Conservation (phyloP, 306 rosid genomes). For the Sphenostylis stenocarpa region DNA sequence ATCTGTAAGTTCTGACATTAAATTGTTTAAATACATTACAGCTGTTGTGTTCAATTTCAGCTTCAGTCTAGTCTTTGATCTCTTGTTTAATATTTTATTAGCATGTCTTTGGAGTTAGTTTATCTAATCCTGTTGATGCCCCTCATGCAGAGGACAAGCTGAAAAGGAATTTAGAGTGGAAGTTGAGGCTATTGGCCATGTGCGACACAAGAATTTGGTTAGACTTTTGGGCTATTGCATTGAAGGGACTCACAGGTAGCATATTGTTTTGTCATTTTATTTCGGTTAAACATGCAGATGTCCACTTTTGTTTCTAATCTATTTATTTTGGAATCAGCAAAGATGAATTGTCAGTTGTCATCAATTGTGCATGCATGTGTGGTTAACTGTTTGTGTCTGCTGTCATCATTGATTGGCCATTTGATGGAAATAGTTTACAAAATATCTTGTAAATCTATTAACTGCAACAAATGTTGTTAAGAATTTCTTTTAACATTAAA, state of each 20-base stretch:
- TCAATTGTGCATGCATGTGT: not conserved
- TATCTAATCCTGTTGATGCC: conserved; percentile 20
- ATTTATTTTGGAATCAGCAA: conserved; percentile 25
- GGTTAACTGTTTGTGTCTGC: conserved; percentile 25
- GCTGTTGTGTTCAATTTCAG: not conserved
- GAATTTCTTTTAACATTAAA: not conserved
- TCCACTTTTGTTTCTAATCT: not conserved
- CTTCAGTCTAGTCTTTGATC: not conserved
- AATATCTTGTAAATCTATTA: not conserved
- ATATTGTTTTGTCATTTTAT: conserved; percentile 22
- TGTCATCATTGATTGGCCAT: conserved; percentile 13
- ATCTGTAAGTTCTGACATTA: conserved; percentile 59
- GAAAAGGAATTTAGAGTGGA: conserved; percentile 95
- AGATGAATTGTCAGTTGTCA: conserved; percentile 25
- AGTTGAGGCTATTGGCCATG: conserved; percentile 97
- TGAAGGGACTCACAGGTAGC: conserved; percentile 93
- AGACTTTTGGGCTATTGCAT: conserved; percentile 88
- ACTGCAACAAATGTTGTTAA: not conserved
- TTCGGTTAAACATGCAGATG: conserved; percentile 5
- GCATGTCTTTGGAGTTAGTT: conserved; percentile 26
- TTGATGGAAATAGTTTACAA: not conserved
- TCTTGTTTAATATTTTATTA: not conserved
- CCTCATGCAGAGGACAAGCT: conserved; percentile 81
- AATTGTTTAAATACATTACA: conserved; percentile 3
- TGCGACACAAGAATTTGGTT: conserved; percentile 89